Conservation (phyloP, 192 early-diverging fungal species). For the Backusella psychrophila region DNA sequence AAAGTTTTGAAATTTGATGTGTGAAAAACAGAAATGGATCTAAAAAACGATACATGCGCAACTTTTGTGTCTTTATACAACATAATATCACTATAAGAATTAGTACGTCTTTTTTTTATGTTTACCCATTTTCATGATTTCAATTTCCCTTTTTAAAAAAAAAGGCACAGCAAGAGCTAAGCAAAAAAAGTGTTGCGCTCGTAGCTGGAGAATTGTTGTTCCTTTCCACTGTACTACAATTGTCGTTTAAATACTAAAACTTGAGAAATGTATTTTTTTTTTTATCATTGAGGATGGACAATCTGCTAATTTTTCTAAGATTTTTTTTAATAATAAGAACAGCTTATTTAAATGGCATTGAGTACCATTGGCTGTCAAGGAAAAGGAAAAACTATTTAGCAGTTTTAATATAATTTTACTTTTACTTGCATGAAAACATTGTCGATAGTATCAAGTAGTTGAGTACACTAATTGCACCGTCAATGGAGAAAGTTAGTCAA, state of each 20-base stretch:
- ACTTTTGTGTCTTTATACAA: background rate
- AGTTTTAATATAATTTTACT: background rate
- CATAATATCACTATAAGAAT: background rate
- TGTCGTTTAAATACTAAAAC: background rate
- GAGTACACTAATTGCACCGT: background rate
- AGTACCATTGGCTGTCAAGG: background rate
- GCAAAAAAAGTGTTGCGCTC: background rate
- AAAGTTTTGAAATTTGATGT: background rate
- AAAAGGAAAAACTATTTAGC: background rate
- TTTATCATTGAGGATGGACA: no score
- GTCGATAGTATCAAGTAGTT: background rate
- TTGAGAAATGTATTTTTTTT: no score
- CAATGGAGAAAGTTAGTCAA: no score
- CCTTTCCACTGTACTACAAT: background rate
- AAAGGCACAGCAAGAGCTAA: background rate
- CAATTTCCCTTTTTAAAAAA: background rate
- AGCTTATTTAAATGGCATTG: no score
- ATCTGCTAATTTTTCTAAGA: background rate
- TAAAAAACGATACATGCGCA: background rate
- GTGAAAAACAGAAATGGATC: background rate
- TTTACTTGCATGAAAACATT: background rate
- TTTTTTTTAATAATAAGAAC: no score
- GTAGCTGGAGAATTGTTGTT: background rate
- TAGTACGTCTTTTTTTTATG: background rate
- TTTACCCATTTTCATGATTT: background rate